phyloP scores from a whole-genome alignment of 257 asterid genomes.

The Plectranthus barbatus region DNA sequence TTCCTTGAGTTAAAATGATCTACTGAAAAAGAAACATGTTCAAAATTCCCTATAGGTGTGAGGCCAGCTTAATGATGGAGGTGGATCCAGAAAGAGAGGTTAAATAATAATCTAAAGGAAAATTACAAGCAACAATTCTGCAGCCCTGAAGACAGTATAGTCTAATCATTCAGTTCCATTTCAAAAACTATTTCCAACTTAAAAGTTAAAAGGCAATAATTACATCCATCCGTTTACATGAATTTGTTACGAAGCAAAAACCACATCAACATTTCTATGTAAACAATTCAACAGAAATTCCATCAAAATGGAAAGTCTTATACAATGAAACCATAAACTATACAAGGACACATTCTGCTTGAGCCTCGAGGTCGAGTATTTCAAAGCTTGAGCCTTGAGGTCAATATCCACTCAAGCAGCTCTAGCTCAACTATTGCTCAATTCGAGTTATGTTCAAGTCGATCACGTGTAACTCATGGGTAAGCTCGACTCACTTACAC shows the following conservation, averaged over 20 bases:
- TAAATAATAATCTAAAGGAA: not conserved
- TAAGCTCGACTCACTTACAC: no score
- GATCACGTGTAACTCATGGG: no score
- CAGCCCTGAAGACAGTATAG: not conserved
- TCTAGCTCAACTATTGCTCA: no score
- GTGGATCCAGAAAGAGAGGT: not conserved
- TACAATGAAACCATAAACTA: no score
- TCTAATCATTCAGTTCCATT: not conserved
- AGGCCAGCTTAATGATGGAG: not conserved
- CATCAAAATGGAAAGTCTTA: not conserved
- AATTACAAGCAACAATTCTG: not conserved
- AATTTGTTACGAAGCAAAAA: not conserved
- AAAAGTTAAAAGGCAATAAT: not conserved
- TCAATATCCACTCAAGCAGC: no score
- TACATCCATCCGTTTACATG: not conserved
- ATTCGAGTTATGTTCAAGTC: no score
- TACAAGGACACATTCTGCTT: no score
- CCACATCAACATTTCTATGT: no score
- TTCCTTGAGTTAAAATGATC: not conserved
- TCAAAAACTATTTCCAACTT: not conserved
- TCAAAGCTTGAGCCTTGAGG: no score
- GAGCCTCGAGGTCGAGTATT: no score
- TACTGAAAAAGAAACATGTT: not conserved
- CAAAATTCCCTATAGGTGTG: not conserved
- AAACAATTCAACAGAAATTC: not conserved